phyloP scores from a whole-genome alignment of 2,329 filamentous ascomycete genomes.

The Acephala macrosclerotiorum region DNA sequence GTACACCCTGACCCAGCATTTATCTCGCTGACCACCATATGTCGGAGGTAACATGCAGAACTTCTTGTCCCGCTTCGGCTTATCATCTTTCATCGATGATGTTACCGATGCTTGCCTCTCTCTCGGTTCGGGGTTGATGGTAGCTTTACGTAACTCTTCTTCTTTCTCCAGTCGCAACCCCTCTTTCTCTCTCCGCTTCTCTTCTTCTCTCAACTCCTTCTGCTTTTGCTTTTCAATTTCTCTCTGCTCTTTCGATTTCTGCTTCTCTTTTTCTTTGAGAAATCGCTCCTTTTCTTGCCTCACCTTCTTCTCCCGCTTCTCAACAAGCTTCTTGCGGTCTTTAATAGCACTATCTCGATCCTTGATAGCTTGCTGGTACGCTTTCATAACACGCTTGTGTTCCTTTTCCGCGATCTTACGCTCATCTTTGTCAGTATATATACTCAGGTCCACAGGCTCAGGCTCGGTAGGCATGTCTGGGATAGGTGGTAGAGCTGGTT shows the following conservation, averaged over 20 bases:
- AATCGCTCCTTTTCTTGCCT: conserved; percentile 47
- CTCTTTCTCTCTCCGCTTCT: conserved; percentile 35
- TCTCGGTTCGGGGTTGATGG: conserved; percentile 29
- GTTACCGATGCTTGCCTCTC: conserved; percentile 28
- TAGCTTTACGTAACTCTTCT: conserved; percentile 37
- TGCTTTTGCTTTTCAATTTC: conserved; percentile 37
- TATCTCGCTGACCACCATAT: conserved; percentile 64
- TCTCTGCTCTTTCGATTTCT: conserved; percentile 33
- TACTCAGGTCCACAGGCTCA: conserved; percentile 60
- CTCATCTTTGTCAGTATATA: conserved; percentile 68
- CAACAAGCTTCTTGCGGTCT: conserved; percentile 66
- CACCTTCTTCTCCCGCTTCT: conserved; percentile 56
- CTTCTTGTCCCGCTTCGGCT: conserved; percentile 55
- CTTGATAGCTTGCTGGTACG: conserved; percentile 71
- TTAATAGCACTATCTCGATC: conserved; percentile 69
- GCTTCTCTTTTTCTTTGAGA: conserved; percentile 39
- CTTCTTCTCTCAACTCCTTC: conserved; percentile 35
- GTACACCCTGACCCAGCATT: conserved; percentile 78
- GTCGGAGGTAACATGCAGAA: conserved; percentile 78
- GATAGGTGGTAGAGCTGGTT: conserved; percentile 51
- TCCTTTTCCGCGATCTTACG: conserved; percentile 76
- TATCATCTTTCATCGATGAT: conserved; percentile 32
- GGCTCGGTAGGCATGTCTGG: conserved; percentile 62
- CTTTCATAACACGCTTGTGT: conserved; percentile 66
- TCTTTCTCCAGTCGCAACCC: conserved; percentile 37